Conservation (phyloP, 805 yeast genomes). For the Suhomyces sp. region DNA sequence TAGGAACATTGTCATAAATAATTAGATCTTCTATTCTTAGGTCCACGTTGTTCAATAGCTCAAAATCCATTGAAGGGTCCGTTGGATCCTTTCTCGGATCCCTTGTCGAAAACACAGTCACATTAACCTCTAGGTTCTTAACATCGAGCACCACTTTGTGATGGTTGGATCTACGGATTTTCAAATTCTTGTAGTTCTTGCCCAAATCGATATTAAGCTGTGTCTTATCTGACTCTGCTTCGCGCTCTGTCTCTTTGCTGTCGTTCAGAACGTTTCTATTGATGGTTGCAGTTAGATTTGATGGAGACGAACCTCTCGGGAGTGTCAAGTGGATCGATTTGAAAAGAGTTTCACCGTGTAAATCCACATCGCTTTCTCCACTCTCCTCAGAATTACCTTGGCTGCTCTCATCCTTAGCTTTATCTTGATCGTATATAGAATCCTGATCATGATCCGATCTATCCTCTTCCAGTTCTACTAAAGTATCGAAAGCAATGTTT, state of each 20-base stretch:
- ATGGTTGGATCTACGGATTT: conserved; percentile 59
- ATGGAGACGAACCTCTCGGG: conserved; percentile 47
- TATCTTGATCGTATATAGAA: neutral
- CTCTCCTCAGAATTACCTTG: conserved; percentile 3
- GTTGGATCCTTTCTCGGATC: conserved; percentile 43
- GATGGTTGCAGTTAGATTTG: conserved; percentile 48
- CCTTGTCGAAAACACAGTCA: conserved; percentile 44
- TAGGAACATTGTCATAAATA: conserved; percentile 72
- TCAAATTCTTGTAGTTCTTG: conserved; percentile 43
- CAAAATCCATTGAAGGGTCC: conserved; percentile 34
- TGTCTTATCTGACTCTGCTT: conserved; percentile 1
- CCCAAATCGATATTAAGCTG: conserved; percentile 29
- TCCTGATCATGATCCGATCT: neutral
- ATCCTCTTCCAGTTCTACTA: neutral
- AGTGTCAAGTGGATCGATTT: conserved; percentile 75
- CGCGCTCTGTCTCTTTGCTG: conserved; percentile 10
- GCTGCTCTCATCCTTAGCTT: neutral
- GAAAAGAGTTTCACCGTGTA: conserved; percentile 53
- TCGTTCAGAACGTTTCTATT: conserved; percentile 41
- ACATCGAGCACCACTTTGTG: conserved; percentile 61
- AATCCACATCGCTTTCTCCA: conserved; percentile 1
- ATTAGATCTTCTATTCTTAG: conserved; percentile 54
- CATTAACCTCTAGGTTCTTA: conserved; percentile 48
- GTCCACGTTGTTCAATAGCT: conserved; percentile 47
- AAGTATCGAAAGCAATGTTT: neutral